phyloP scores from a whole-genome alignment of 176 grass and related monocot species.

The Rhynchospora pubera region DNA sequence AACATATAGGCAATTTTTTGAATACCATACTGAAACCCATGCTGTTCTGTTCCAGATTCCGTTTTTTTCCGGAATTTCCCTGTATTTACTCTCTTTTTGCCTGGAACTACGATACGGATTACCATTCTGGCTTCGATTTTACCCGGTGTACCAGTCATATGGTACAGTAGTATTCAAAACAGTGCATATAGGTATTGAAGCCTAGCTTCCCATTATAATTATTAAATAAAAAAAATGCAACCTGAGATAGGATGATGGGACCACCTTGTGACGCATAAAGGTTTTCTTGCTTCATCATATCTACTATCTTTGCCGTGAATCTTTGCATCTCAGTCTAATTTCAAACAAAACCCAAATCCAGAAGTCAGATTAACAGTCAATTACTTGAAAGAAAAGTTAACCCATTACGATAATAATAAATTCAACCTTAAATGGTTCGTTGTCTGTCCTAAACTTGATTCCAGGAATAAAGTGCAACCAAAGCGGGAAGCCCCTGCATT shows the following conservation, averaged over 20 bases:
- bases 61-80: no score
- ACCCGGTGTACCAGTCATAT: no score
- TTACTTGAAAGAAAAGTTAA: neutral
- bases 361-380: slow-evolving; percentile 2
- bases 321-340: slow-evolving; percentile 75
- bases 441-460: slow-evolving; percentile 92
- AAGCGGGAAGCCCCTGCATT: slow-evolving; percentile 79
- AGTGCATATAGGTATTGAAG: no score
- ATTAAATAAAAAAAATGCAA: neutral
- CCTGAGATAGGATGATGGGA: slow-evolving; percentile 92
- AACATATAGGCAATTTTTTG: no score
- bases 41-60: no score
- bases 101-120: no score
- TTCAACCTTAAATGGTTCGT: slow-evolving; percentile 72
- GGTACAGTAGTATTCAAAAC: no score
- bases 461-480: slow-evolving; percentile 98
- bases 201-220: no score
- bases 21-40: no score
- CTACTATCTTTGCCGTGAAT: slow-evolving; percentile 89
- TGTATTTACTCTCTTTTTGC: no score
- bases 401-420: neutral
- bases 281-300: slow-evolving; percentile 76
- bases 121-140: no score
- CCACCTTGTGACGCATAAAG: slow-evolving; percentile 96
- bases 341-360: neutral